Evolutionary conservation across 2,329 filamentous ascomycete genomes (phyloP).

Genomic region (Trichoderma sp.): DNA sequence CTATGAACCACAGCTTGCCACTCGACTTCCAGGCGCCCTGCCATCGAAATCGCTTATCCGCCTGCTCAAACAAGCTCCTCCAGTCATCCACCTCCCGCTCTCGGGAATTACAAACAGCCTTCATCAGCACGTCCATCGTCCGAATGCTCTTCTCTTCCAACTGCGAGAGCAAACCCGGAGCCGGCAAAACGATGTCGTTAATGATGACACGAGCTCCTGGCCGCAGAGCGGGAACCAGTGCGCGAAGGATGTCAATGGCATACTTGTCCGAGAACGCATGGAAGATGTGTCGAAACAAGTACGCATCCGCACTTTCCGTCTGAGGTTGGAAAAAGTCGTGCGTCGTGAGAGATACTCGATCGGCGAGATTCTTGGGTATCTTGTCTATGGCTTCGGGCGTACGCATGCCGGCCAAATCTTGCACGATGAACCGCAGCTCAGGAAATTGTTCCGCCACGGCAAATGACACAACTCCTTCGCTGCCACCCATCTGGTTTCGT

Average conservation of each 20-base stretch:
- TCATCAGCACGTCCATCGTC: background rate
- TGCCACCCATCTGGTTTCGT: background rate
- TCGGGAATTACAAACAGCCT: background rate
- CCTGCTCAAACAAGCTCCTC: conserved; percentile 39
- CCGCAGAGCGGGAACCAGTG: background rate
- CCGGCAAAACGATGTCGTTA: background rate
- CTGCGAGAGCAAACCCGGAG: background rate
- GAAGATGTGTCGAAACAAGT: background rate
- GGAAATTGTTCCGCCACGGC: background rate
- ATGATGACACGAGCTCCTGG: background rate
- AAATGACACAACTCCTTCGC: background rate
- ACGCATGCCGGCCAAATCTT: background rate
- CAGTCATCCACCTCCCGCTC: conserved; percentile 41
- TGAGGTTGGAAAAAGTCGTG: background rate
- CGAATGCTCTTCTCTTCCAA: background rate
- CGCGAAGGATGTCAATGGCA: background rate
- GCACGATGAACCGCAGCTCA: background rate
- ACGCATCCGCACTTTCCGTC: background rate
- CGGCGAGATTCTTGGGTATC: background rate
- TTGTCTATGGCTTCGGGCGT: background rate
- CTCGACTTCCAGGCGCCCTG: conserved; percentile 30
- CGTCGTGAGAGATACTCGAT: background rate
- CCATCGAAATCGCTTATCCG: conserved; percentile 39
- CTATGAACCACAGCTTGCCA: conserved; percentile 37
- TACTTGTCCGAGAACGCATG: background rate